Percentiles rank a stretch among this genome's conserved stretches.
Evolutionary conservation across 2,329 filamentous ascomycete genomes (phyloP).

Genomic region (Lasiodiplodia hormozganensis): DNA sequence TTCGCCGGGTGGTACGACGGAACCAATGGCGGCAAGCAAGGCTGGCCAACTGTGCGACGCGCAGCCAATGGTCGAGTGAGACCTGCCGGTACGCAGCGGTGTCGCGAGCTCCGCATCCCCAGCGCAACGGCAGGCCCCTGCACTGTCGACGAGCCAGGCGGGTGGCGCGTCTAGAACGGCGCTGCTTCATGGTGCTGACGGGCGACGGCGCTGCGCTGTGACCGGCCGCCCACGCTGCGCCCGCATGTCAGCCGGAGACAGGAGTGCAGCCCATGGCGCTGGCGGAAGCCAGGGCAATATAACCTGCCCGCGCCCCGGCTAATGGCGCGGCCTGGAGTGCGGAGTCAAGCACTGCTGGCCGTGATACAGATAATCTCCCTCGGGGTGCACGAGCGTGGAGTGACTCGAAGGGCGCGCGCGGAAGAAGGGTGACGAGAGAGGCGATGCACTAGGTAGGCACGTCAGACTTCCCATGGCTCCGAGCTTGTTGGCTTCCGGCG

Average conservation of each 20-base stretch:
- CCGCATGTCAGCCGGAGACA: constrained; percentile 26
- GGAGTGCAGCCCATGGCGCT: constrained; percentile 1
- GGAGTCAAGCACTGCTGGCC: constrained; percentile 1
- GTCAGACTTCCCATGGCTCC: background rate
- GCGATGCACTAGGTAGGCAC: constrained; percentile 1
- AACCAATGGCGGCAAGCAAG: constrained; percentile 24
- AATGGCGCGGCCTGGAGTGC: background rate
- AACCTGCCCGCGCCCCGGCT: constrained; percentile 3
- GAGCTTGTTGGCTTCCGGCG: background rate
- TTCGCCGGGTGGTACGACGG: constrained; percentile 24
- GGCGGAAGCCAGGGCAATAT: constrained; percentile 6
- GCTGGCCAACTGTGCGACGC: constrained; percentile 13
- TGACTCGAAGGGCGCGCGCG: background rate
- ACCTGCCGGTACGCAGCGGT: constrained; percentile 22
- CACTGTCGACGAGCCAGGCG: background rate
- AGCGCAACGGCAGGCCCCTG: constrained; percentile 25
- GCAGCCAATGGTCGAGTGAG: constrained; percentile 6
- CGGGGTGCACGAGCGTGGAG: constrained; percentile 21
- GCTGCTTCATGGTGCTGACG: constrained; percentile 18
- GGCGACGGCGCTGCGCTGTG: constrained; percentile 3
- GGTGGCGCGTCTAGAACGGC: constrained; percentile 24
- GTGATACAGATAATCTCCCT: constrained; percentile 13
- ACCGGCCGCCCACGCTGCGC: constrained; percentile 5
- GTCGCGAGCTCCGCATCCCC: constrained; percentile 17
- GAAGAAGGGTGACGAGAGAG: constrained; percentile 13